A percentile compares a stretch with the other conserved stretches of the same genome.
Evolutionary conservation across 768 basidiomycete genomes (phyloP).

Genomic region (Lactifluus subvellereus): DNA sequence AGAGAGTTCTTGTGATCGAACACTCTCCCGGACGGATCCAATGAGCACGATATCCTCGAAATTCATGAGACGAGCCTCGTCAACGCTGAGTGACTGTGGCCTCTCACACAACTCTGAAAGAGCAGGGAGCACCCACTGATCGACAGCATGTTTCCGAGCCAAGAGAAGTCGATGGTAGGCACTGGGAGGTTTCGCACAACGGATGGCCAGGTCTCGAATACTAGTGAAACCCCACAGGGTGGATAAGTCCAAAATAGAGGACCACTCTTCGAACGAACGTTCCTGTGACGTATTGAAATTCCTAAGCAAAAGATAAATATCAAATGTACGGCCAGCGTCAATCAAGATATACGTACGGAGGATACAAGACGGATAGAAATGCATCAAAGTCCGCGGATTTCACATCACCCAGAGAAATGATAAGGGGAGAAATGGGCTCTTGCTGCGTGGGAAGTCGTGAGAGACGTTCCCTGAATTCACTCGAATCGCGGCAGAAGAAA

Average conservation of each 20-base stretch:
- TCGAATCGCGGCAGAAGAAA: slow-evolving; percentile 17
- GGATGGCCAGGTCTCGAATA: slow-evolving; percentile 15
- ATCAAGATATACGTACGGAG: slow-evolving; percentile 7
- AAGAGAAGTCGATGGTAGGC: slow-evolving; percentile 1
- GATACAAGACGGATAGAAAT: slow-evolving; percentile 20
- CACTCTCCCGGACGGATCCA: slow-evolving; percentile 8
- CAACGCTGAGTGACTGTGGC: slow-evolving; percentile 9
- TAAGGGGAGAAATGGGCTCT: neutral
- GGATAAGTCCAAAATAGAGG: slow-evolving; percentile 17
- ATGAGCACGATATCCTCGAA: slow-evolving; percentile 16
- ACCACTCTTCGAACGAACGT: slow-evolving; percentile 15
- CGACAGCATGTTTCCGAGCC: slow-evolving; percentile 5
- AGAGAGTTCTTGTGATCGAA: neutral
- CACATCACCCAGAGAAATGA: slow-evolving; percentile 8
- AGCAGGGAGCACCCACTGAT: slow-evolving; percentile 12
- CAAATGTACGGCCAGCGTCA: neutral
- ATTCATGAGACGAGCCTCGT: slow-evolving; percentile 13
- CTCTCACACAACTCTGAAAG: slow-evolving; percentile 11
- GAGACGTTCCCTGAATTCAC: neutral
- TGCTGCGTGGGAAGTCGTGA: neutral
- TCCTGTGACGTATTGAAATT: slow-evolving; percentile 7
- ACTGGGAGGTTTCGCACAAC: neutral
- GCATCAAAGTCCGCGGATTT: slow-evolving; percentile 15
- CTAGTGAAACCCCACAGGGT: slow-evolving; percentile 18
- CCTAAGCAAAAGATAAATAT: neutral